phyloP scores from a whole-genome alignment of 2,329 filamentous ascomycete species.

The Colletotrichum incanum region DNA sequence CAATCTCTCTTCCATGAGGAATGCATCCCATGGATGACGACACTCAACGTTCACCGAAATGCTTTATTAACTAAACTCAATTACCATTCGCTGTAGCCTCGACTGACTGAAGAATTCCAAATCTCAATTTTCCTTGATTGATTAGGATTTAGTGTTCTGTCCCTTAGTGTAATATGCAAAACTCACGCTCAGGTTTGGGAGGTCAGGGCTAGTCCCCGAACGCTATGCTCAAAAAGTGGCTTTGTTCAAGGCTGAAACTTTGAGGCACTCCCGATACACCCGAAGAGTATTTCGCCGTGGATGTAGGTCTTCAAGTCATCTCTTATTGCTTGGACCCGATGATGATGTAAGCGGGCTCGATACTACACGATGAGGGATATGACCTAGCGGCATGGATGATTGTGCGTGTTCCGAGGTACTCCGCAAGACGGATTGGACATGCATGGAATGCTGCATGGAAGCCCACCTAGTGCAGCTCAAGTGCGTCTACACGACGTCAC shows the following conservation, averaged over 20 bases:
- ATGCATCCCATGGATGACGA: background rate
- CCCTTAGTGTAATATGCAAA: background rate
- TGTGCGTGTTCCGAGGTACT: slow-evolving; percentile 13
- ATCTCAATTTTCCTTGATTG: background rate
- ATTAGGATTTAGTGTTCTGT: too few species aligned
- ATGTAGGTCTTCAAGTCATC: background rate
- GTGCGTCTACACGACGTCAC: slow-evolving; percentile 21
- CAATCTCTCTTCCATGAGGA: too few species aligned
- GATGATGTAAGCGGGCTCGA: background rate
- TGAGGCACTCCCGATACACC: background rate
- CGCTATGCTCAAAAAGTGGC: background rate
- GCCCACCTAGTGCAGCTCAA: background rate
- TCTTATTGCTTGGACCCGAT: background rate
- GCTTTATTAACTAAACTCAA: background rate
- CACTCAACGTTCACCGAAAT: too few species aligned
- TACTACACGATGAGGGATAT: background rate
- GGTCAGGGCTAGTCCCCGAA: background rate
- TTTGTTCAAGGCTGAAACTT: background rate
- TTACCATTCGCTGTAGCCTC: too few species aligned
- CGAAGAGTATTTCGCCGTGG: background rate
- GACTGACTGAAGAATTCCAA: background rate
- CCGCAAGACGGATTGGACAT: slow-evolving; percentile 8
- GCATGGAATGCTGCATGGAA: slow-evolving; percentile 35
- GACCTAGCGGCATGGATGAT: background rate
- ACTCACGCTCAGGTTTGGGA: background rate